Evolutionary conservation across 345 rosid species (phyloP).

Genomic region (Dimocarpus longan): DNA sequence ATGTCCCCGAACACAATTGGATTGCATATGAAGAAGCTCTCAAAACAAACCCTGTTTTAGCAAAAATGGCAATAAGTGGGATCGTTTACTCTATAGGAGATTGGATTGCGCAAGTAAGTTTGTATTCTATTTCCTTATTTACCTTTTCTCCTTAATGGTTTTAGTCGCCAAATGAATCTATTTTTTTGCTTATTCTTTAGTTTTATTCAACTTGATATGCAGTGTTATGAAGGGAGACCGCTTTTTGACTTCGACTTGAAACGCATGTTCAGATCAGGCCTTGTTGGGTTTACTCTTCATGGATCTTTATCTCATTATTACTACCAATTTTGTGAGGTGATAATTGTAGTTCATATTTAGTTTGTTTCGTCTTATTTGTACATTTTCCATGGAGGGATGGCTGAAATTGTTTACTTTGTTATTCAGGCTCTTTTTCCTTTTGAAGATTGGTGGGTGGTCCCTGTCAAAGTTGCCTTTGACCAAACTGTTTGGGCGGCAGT

Average conservation of each 20-base stretch:
- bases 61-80: conserved; percentile 97
- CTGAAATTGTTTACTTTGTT: conserved; percentile 27
- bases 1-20: conserved; percentile 92
- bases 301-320: conserved; percentile 95
- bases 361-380: not conserved
- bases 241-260: conserved; percentile 67
- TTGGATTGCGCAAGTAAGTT: conserved; percentile 92
- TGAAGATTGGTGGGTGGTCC: conserved; percentile 91
- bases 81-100: conserved; percentile 84
- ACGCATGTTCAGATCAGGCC: conserved; percentile 82
- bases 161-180: not conserved
- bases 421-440: conserved; percentile 79
- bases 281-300: conserved; percentile 91
- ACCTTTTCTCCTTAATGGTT: not conserved
- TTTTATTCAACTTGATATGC: conserved; percentile 21
- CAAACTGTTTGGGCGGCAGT: conserved; percentile 86
- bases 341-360: conserved; percentile 11
- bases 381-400: conserved; percentile 8
- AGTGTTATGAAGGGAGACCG: conserved; percentile 92
- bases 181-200: not conserved
- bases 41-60: conserved; percentile 81
- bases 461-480: conserved; percentile 86
- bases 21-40: conserved; percentile 88
- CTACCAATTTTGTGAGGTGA: conserved; percentile 90
- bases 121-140: not conserved